Conservation (phyloP, 371 early-diverging fungal genomes). For the Mucor saturninus region DNA sequence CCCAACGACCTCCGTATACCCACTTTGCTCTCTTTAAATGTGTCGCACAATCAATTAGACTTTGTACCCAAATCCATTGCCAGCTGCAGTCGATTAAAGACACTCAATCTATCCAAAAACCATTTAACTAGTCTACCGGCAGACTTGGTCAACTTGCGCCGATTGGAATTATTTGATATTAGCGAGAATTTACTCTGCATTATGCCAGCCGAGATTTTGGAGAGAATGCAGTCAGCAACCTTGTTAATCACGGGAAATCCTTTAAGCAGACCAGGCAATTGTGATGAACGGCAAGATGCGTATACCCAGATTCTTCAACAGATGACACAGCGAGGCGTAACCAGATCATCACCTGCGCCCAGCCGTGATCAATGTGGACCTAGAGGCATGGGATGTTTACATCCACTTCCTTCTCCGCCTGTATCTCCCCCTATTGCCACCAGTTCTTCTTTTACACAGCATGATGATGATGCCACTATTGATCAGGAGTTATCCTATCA, state of each 20-base stretch:
- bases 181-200: slow-evolving; percentile 66
- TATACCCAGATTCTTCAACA: slow-evolving; percentile 54
- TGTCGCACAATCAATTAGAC: slow-evolving; percentile 61
- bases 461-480: slow-evolving; percentile 49
- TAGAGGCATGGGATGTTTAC: slow-evolving; percentile 45
- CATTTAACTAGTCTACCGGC: slow-evolving; percentile 64
- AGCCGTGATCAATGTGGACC: slow-evolving; percentile 42
- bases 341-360: slow-evolving; percentile 33
- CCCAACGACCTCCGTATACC: slow-evolving; percentile 34
- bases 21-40: slow-evolving; percentile 42
- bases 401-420: slow-evolving; percentile 12
- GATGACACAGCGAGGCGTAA: slow-evolving; percentile 56
- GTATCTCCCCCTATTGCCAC: too few relatives aligned
- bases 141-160: slow-evolving; percentile 54
- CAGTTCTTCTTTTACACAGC: not conserved
- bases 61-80: slow-evolving; percentile 65
- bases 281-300: slow-evolving; percentile 48
- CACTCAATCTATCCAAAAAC: slow-evolving; percentile 60
- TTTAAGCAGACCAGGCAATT: slow-evolving; percentile 56
- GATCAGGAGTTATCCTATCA: slow-evolving; percentile 50
- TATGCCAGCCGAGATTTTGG: slow-evolving; percentile 64
- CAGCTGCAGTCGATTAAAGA: slow-evolving; percentile 43
- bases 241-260: slow-evolving; percentile 69
- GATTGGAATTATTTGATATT: slow-evolving; percentile 64
- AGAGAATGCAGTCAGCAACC: slow-evolving; percentile 58